Percentiles rank a stretch among this genome's conserved stretches.
phyloP scores from a whole-genome alignment of 768 basidiomycete species.

The Mycena albidolilacea region DNA sequence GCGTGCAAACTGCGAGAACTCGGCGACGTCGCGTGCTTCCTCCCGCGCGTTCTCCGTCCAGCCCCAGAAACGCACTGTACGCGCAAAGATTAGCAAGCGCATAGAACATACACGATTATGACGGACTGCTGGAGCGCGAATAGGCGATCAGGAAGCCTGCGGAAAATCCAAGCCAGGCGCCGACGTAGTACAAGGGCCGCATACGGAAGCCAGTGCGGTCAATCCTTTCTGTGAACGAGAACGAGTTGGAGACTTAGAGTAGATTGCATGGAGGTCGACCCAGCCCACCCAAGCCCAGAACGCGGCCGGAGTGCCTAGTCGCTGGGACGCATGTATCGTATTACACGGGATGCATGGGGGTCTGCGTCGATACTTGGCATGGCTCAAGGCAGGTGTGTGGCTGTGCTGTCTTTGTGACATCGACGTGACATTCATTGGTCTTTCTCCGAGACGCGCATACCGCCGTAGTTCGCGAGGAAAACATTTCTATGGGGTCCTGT shows the following conservation, averaged over 20 bases:
- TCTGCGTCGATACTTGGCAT: slow-evolving; percentile 87
- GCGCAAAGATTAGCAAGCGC: slow-evolving; percentile 20
- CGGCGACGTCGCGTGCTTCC: slow-evolving; percentile 80
- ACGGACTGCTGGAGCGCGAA: slow-evolving; percentile 89
- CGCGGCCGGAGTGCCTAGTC: slow-evolving; percentile 77
- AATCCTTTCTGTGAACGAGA: slow-evolving; percentile 59
- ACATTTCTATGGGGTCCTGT: neutral
- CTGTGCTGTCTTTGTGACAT: slow-evolving; percentile 14
- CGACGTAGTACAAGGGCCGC: slow-evolving; percentile 61
- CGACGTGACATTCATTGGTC: neutral
- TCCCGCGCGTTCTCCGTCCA: slow-evolving; percentile 93
- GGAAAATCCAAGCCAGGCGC: slow-evolving; percentile 85
- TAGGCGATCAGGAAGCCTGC: slow-evolving; percentile 96
- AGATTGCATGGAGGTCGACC: slow-evolving; percentile 45
- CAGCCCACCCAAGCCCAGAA: slow-evolving; percentile 92
- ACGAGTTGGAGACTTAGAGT: slow-evolving; percentile 34
- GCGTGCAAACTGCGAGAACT: slow-evolving; percentile 80
- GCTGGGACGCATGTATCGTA: slow-evolving; percentile 85
- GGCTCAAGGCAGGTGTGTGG: neutral
- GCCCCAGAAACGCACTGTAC: slow-evolving; percentile 92
- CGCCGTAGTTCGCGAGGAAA: neutral
- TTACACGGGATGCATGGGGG: slow-evolving; percentile 89
- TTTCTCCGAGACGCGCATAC: neutral
- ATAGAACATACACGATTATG: slow-evolving; percentile 23
- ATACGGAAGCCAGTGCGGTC: slow-evolving; percentile 59